Base-by-base conservation (phyloP, 1,139 yeast genomes). In the Geotrichum aggregatum region DNA sequence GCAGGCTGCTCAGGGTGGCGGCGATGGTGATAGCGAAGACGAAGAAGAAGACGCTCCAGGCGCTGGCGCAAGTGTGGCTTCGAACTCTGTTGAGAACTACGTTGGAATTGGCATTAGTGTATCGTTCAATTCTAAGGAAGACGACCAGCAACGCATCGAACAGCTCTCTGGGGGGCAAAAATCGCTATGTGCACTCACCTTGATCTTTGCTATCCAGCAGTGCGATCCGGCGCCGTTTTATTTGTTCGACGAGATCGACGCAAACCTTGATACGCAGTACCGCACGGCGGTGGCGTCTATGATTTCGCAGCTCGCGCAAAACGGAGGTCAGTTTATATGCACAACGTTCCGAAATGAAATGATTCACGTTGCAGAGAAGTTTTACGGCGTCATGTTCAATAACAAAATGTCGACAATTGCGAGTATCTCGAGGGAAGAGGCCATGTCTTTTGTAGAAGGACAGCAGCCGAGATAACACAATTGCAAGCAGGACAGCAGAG, bases 141-240 rank as follows among this genome's bases (percentile, higher is more conserved):
- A 89, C 66, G 97, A 89, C 62, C 96, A 87, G 66, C 88, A 86
- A 59, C 76, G 87, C 58, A 85, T 91, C 52, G 96, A 89, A 67
- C 97, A 91, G 65, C 74, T 92, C 31, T 87, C 96, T 0, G 98
- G 98, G 39, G 98, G 98, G 5, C 98, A 92, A 65, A 92, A 92
- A 66, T 87, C 98, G 0, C 73, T 92, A 18, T 91, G 98, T 74
- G 98, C 98, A 1, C 82, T 92, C 61, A 91, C 98, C 0, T 76
- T 92, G 49, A 91, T 92, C 58, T 76, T 92, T 56, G 98, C 98
- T 3, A 88, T 92, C 57, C 98, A 92, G 71, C 82, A 79, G 65
- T 87, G 95, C 60, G 98, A 92, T 61, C 98, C 98, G 8, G 98
- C 98, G 1, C 98, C 98, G 47, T 92, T 92, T 67, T 92, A 92